Evolutionary conservation across 2,329 filamentous ascomycete genomes (phyloP), one percentile per base, ranked within the genome.

Genomic region (Karstenula rhodostoma): DNA sequence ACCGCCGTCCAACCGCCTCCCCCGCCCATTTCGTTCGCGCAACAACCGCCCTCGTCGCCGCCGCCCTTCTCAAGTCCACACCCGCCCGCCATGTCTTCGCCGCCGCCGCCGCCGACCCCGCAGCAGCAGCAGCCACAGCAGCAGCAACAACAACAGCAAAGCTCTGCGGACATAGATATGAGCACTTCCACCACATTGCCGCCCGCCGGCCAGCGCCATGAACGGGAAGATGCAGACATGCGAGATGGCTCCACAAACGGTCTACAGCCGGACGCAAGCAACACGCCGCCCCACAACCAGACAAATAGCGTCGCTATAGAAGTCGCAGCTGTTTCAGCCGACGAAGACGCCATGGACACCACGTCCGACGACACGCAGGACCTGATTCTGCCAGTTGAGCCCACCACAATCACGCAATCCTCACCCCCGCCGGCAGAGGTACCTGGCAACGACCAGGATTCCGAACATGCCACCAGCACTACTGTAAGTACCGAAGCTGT

Each of bases 321-420:
- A 35, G 67, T 73, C 49, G 69, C 71, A 12, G 68, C 68, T 17
- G 64, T 73, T 19, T 22, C 60, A 47, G 60, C 60, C 15, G 73
- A 76, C 48, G 75, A 76, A 19, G 77, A 79, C 56, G 70, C 68
- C 42, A 80, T 80, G 78, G 78, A 80, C 57, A 78, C 73, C 19
- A 75, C 76, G 9, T 71, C 74, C 7, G 77, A 79, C 59, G 61
- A 55, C 46, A 67, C 71, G 48, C 67, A 72, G 40, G 64, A 59
- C 8, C 51, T 68, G 43, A 63, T 70, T 29, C 61, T 71, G 60
- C 66, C 73, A 51, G 54, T 66, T 40, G 65, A 60, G 48, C 56
- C 62, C 48, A 25, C 61, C 33, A 61, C 49, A 17, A 46, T 53
- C 50, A 64, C 68, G 27, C 65, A 67, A 27, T 61, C 53, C 25